Evolutionary conservation across 2,329 filamentous ascomycete genomes (phyloP), one percentile per base, ranked within the genome.

Genomic region (Xylariomycetidae sp.): DNA sequence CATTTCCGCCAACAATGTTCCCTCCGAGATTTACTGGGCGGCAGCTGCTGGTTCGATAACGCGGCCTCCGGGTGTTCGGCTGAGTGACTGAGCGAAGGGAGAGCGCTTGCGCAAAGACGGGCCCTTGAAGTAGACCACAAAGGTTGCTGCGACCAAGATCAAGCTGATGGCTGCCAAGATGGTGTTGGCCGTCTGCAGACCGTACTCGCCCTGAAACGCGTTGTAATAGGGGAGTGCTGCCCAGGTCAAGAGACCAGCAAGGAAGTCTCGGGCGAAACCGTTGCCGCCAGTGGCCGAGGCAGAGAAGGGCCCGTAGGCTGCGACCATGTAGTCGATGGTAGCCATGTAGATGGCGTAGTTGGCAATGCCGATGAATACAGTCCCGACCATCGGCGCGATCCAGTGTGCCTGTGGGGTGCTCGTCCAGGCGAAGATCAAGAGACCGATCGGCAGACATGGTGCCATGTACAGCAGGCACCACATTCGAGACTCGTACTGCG

Each of bases 251-350:
- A 80, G 59, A 51, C 78, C 78, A 13, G 78, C 77, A 14, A 82
- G 59, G 52, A 82, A 73, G 47, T 82, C 78, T 41, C 79, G 67
- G 17, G 76, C 68, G 54, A 79, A 81, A 12, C 76, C 79, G 44
- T 82, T 82, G 13, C 78, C 77, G 26, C 78, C 79, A 0, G 76
- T 81, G 1, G 79, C 79, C 0, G 75, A 80, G 8, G 78, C 76
- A 1, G 77, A 74, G 54, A 78, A 82, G 0, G 72, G 70, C 0
- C 77, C 79, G 47, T 83, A 83, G 3, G 77, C 76, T 34, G 72
- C 77, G 37, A 81, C 75, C 70, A 79, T 78, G 53, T 81, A 81
- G 48, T 81, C 76, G 44, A 82, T 79, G 3, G 75, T 79, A 6
- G 76, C 72, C 68, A 79, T 78, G 56, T 82, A 80, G 31, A 79